Evolutionary conservation across 176 grass and related monocot genomes (phyloP).

Genomic region (Alopecurus myosuroides): DNA sequence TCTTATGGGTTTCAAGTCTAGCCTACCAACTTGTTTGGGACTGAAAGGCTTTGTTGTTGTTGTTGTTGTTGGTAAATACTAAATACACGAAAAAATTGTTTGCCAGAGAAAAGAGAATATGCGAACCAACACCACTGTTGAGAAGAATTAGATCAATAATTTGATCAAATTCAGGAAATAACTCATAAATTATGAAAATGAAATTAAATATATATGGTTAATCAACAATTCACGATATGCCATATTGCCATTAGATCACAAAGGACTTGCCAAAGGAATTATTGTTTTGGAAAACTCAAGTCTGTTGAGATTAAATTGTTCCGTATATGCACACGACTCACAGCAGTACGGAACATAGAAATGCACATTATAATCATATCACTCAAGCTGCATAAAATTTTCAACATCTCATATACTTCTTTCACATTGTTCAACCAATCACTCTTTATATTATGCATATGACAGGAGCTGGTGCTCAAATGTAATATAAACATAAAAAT

Average conservation of each 20-base stretch:
- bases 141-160: not conserved
- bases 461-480: conserved; percentile 3
- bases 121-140: not conserved
- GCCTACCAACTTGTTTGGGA: too few species aligned
- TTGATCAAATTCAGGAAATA: not conserved
- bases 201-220: not conserved
- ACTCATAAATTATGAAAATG: not conserved
- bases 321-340: not conserved
- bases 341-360: not conserved
- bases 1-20: too few species aligned
- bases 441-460: not conserved
- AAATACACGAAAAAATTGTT: not conserved
- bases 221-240: not conserved
- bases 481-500: not conserved
- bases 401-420: not conserved
- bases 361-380: not conserved
- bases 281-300: not conserved
- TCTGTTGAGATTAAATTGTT: not conserved
- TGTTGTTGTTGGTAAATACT: not conserved
- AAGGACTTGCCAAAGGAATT: not conserved
- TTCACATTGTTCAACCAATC: not conserved
- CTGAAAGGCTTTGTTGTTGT: too few species aligned
- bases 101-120: not conserved
- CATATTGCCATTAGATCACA: not conserved
- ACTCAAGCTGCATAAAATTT: not conserved